Evolutionary conservation across 2,329 filamentous ascomycete species (phyloP), one percentile per base, ranked within the genome.

Genomic region (Metarhizium robertsii): DNA sequence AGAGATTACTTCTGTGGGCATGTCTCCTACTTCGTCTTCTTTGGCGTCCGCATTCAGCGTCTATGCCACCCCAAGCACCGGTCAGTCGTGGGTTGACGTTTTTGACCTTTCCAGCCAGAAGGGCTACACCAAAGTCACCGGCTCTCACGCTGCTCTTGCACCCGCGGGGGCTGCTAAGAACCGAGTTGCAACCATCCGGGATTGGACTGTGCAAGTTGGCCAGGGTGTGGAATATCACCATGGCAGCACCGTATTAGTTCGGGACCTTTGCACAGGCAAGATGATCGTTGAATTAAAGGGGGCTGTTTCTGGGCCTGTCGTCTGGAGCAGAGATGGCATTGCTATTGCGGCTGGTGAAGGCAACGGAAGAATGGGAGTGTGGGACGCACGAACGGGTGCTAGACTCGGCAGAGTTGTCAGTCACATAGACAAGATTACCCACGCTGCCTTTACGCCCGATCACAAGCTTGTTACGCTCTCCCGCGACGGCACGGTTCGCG

Each of bases 341-440:
- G 55, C 61, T 30, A 59, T 72, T 2, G 69, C 69, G 2, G 68
- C 68, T 0, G 64, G 62, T 16, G 69, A 70, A 53, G 61, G 53
- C 2, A 56, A 57, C 13, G 52, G 62, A 54, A 63, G 69, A 14
- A 57, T 71, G 32, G 66, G 66, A 29, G 58, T 71, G 43, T 71
- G 67, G 67, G 68, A 71, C 32, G 60, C 61, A 29, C 64, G 61
- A 53, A 65, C 61, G 2, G 67, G 65, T 1, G 54, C 53, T 25
- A 57, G 65, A 6, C 57, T 67, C 1, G 69, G 70, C 29, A 62
- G 63, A 16, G 66, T 73, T 13, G 52, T 68, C 29, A 61, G 66
- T 49, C 73, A 75, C 63, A 65, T 67, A 50, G 70, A 68, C 48
- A 57, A 61, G 46, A 62, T 75, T 32, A 73, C 69, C 5, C 70